A percentile compares a stretch with the other conserved stretches of the same genome.
Evolutionary conservation across 768 basidiomycete species (phyloP).

Genomic region (Pulveroboletus sp.): DNA sequence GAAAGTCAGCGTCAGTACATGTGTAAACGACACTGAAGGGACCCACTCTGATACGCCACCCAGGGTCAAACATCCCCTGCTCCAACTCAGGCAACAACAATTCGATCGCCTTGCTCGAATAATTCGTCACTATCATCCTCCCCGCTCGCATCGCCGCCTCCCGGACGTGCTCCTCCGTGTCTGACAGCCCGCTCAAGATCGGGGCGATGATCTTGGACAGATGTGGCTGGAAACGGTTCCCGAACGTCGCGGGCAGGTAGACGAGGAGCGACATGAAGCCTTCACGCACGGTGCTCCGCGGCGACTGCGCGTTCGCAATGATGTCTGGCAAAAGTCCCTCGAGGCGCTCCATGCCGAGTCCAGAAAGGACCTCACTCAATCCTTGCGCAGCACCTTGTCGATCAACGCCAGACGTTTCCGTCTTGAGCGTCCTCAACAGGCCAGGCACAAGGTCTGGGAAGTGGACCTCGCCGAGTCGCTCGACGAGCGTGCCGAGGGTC

Average conservation of each 20-base stretch:
- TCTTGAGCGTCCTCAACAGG: conserved; percentile 80
- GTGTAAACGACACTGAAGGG: not conserved
- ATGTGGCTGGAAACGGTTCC: conserved; percentile 93
- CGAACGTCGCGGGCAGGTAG: conserved; percentile 93
- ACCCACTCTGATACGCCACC: conserved; percentile 91
- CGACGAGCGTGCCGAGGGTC: conserved; percentile 92
- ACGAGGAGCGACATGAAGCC: conserved; percentile 98
- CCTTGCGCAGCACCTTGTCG: conserved; percentile 98
- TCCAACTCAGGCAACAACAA: conserved; percentile 92
- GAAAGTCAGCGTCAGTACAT: not conserved
- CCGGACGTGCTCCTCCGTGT: conserved; percentile 90
- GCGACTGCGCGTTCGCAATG: conserved; percentile 84
- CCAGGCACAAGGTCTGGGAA: conserved; percentile 96
- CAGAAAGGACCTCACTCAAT: conserved; percentile 89
- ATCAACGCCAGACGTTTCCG: conserved; percentile 92
- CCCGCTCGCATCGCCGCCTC: conserved; percentile 99
- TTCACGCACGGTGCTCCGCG: conserved; percentile 87
- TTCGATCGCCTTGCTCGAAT: conserved; percentile 88
- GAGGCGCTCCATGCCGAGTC: conserved; percentile 95
- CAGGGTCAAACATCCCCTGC: conserved; percentile 88
- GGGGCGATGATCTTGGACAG: conserved; percentile 91
- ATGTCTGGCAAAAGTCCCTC: conserved; percentile 94
- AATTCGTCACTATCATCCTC: conserved; percentile 94
- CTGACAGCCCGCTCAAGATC: conserved; percentile 86
- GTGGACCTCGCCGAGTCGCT: conserved; percentile 87